Evolutionary conservation across 2,329 filamentous ascomycete genomes (phyloP).

Genomic region (Aureobasidium sp.): DNA sequence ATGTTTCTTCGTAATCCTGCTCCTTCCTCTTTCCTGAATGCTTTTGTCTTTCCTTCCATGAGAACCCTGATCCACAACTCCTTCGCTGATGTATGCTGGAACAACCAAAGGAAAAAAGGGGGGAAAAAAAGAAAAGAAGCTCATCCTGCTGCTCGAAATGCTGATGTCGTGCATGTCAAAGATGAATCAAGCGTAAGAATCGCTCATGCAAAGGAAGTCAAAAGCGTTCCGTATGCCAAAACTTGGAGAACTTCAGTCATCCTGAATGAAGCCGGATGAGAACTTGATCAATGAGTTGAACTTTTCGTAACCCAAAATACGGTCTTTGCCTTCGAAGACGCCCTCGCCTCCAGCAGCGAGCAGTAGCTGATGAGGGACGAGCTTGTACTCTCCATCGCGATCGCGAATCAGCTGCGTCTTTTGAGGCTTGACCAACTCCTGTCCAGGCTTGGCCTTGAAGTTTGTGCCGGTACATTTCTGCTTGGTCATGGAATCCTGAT

Average conservation of each 20-base stretch:
- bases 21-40: neutral
- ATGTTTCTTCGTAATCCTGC: neutral
- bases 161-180: neutral
- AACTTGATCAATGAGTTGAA: constrained; percentile 30
- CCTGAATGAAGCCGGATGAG: constrained; percentile 25
- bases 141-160: neutral
- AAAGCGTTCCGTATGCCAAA: neutral
- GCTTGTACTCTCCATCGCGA: constrained; percentile 23
- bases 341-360: constrained; percentile 15
- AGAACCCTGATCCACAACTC: neutral
- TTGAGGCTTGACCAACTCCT: neutral
- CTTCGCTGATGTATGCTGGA: neutral
- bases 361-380: constrained; percentile 28
- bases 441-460: neutral
- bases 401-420: constrained; percentile 34
- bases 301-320: constrained; percentile 28
- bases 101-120: neutral
- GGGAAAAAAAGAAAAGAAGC: neutral
- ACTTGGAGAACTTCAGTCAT: constrained; percentile 7
- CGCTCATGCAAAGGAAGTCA: neutral
- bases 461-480: neutral
- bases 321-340: constrained; percentile 21
- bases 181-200: no score
- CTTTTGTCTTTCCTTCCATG: neutral
- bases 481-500: neutral